Evolutionary conservation across 257 asterid genomes (phyloP), one percentile per base, ranked within the genome.

Genomic region (Solanum piurae): DNA sequence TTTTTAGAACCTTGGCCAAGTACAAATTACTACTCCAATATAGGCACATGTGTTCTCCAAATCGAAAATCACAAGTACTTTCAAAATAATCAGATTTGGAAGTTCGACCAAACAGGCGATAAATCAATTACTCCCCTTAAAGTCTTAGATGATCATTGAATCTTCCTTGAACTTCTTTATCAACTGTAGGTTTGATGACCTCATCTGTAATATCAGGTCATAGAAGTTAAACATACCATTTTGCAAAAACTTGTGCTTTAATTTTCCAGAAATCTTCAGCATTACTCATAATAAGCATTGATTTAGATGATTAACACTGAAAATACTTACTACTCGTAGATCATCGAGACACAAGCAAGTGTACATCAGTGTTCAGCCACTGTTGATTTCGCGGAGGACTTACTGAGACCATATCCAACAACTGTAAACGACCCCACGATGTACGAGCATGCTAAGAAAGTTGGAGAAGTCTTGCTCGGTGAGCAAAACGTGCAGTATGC

Each of bases 301-400:
- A 1, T 7, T 36, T 84, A 29, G 33, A 37, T 62, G 27, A 62
- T 31, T 25, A 29, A 38, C 79, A 27, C 58, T 14, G 79, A 55
- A 16, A 36, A 44, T 44, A 9, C 79, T 72, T 86, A 0, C 18
- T 80, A 23, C 79, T 60, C 49, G 71, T 93, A 95, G 99, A 89
- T 96, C 58, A 93, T 94, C 64, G 98, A 95, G 89, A 91, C 91
- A 86, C 97, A 96, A 94, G 98, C 94, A 62, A 88, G 91, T 4
- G 98, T 95, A 23, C 92, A 93, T 82, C 95, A 88, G 62, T 95
- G 98, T 44, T 88, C 88, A 62, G 98, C 97, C 34, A 88, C 66
- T 27, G 91, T 95, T 11, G 93, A 93, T 88, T 95, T 94, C 91
- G 88, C 89, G 94, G 97, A 91, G 91, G 94, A 90, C 68, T 87